Evolutionary conservation across 169 alveolate species (phyloP).

Genomic region (Plasmodium blacklocki): DNA sequence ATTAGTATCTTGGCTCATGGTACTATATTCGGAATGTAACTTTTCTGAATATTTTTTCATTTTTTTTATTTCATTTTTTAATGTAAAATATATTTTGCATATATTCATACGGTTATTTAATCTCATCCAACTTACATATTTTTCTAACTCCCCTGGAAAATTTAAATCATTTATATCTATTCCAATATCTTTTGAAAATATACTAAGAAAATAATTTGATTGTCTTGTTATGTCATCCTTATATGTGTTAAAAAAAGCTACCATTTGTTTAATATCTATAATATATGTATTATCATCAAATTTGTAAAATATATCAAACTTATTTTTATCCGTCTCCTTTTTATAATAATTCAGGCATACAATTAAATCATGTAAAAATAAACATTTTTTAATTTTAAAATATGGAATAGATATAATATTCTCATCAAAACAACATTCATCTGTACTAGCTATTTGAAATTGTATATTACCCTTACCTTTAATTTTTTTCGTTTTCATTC

Average conservation of each 20-base stretch:
- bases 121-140: slow-evolving; percentile 77
- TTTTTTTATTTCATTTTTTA: slow-evolving; percentile 41
- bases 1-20: slow-evolving; percentile 47
- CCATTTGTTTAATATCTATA: slow-evolving; percentile 49
- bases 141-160: slow-evolving; percentile 44
- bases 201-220: slow-evolving; percentile 29
- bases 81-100: slow-evolving; percentile 26
- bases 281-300: slow-evolving; percentile 46
- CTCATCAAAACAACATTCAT: neutral
- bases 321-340: neutral
- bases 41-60: slow-evolving; percentile 46
- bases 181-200: slow-evolving; percentile 63
- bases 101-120: slow-evolving; percentile 55
- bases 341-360: slow-evolving; percentile 57
- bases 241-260: slow-evolving; percentile 7
- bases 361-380: slow-evolving; percentile 63
- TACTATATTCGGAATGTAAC: slow-evolving; percentile 37
- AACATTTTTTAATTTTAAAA: slow-evolving; percentile 36
- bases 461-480: slow-evolving; percentile 3
- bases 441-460: neutral
- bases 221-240: neutral
- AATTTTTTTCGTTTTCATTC: neutral
- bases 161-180: slow-evolving; percentile 18
- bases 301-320: slow-evolving; percentile 40
- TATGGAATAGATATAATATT: slow-evolving; percentile 4